These are phyloP conservation scores for Viola odorata DNA, from an alignment of 345 rosid species.

Conservation along the genomic window DNA sequence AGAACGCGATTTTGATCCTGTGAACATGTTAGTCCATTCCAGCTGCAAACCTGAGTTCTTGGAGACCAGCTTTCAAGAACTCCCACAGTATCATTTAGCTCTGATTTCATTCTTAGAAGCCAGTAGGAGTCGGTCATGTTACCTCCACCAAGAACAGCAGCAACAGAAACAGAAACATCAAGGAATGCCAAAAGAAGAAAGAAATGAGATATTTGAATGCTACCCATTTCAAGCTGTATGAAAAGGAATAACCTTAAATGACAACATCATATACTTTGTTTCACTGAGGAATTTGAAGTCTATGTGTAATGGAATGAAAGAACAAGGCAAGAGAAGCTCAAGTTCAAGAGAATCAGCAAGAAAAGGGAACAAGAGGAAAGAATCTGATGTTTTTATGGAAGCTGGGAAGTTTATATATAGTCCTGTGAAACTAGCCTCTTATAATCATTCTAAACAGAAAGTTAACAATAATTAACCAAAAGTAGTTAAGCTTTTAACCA, in stretches of 20 bases:
- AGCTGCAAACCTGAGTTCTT: slow-evolving; percentile 41
- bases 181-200: slow-evolving; percentile 23
- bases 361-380: slow-evolving; percentile 6
- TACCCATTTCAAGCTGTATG: slow-evolving; percentile 27
- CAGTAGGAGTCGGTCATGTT: slow-evolving; percentile 32
- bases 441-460: slow-evolving; percentile 19
- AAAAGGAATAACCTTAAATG: slow-evolving; percentile 9
- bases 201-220: slow-evolving; percentile 20
- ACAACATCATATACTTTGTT: slow-evolving; percentile 13
- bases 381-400: too few relatives aligned
- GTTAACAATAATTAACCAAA: slow-evolving; percentile 10
- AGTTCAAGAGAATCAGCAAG: slow-evolving; percentile 12
- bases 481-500: slow-evolving; percentile 12
- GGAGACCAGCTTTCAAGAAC: slow-evolving; percentile 54
- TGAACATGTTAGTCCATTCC: slow-evolving; percentile 71
- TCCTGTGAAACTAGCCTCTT: slow-evolving; percentile 9
- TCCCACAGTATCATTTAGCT: slow-evolving; percentile 42
- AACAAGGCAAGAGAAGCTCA: slow-evolving; percentile 11
- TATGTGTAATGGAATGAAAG: slow-evolving; percentile 18
- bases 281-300: slow-evolving; percentile 7
- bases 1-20: slow-evolving; percentile 35
- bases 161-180: slow-evolving; percentile 15
- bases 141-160: slow-evolving; percentile 22
- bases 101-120: slow-evolving; percentile 53
- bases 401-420: slow-evolving; percentile 26